Evolutionary conservation across 306 rosid genomes (phyloP).

Genomic region (Ziziphus jujuba): DNA sequence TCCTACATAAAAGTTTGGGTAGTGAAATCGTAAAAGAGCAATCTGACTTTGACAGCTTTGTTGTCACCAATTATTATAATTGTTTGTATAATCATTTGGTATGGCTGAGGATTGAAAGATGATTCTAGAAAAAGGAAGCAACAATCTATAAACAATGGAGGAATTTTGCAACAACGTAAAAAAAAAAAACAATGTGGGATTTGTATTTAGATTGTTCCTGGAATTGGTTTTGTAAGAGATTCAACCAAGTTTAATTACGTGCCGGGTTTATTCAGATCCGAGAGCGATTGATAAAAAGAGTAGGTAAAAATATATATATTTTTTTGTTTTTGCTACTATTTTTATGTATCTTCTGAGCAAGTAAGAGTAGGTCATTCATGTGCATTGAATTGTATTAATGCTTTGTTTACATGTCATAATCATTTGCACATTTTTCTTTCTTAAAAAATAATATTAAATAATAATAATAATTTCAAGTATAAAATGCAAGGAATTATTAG

Average conservation of each 20-base stretch:
- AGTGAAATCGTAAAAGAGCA: slow-evolving; percentile 14
- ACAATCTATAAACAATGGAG: not conserved
- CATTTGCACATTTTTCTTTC: not conserved
- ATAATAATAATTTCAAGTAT: not conserved
- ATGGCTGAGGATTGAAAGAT: not conserved
- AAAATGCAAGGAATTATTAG: not conserved
- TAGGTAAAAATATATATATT: not conserved
- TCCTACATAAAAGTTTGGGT: not conserved
- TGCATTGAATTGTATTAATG: slow-evolving; percentile 3
- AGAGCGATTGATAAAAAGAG: not conserved
- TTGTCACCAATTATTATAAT: slow-evolving; percentile 13
- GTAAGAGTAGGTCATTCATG: slow-evolving; percentile 25
- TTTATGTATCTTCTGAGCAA: not conserved
- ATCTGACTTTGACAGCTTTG: slow-evolving; percentile 19
- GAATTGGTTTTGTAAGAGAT: not conserved
- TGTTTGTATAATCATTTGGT: slow-evolving; percentile 18
- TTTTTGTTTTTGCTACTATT: not conserved
- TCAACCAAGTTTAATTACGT: not conserved
- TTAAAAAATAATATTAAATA: not conserved
- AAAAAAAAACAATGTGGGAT: not conserved
- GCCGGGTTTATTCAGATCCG: not conserved
- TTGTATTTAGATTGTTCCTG: not conserved
- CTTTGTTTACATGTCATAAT: slow-evolving; percentile 11
- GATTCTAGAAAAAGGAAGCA: slow-evolving; percentile 9
- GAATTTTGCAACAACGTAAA: not conserved